Conservation (phyloP, 129 eudicot species). For the Lactuca saligna region DNA sequence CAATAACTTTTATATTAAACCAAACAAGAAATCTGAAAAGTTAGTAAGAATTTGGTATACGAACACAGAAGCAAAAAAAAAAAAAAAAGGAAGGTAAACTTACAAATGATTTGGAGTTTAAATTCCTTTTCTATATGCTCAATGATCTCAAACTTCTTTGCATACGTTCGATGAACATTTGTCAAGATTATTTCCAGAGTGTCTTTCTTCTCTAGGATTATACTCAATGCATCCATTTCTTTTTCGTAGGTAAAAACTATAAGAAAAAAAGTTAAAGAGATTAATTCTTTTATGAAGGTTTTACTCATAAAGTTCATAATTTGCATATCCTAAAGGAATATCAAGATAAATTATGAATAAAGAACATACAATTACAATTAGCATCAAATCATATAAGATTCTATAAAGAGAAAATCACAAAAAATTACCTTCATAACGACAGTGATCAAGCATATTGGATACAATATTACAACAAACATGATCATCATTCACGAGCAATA, state of each 20-base stretch:
- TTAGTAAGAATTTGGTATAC: slow-evolving; percentile 11
- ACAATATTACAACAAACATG: slow-evolving; percentile 34
- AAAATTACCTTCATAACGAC: slow-evolving; percentile 40
- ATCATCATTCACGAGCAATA: slow-evolving; percentile 44
- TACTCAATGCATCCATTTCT: slow-evolving; percentile 35
- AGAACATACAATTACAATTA: neutral
- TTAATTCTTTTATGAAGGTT: neutral
- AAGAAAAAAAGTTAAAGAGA: neutral
- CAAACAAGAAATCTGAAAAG: neutral
- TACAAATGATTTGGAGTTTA: slow-evolving; percentile 32
- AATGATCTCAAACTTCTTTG: slow-evolving; percentile 29
- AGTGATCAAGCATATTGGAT: slow-evolving; percentile 33
- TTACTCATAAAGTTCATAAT: slow-evolving; percentile 7
- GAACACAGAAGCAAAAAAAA: neutral
- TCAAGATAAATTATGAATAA: neutral
- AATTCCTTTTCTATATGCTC: slow-evolving; percentile 32
- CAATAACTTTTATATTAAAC: neutral
- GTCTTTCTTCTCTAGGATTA: slow-evolving; percentile 31
- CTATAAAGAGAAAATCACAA: neutral
- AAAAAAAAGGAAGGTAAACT: slow-evolving; percentile 6
- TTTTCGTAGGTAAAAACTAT: slow-evolving; percentile 31
- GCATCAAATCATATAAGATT: slow-evolving; percentile 11
- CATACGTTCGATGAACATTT: slow-evolving; percentile 35
- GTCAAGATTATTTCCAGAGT: slow-evolving; percentile 28
- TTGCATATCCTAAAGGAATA: neutral